These are phyloP conservation scores for Coccomyxa sp. DNA, from an alignment of 139 green algal genomes.

Conservation along the genomic window DNA sequence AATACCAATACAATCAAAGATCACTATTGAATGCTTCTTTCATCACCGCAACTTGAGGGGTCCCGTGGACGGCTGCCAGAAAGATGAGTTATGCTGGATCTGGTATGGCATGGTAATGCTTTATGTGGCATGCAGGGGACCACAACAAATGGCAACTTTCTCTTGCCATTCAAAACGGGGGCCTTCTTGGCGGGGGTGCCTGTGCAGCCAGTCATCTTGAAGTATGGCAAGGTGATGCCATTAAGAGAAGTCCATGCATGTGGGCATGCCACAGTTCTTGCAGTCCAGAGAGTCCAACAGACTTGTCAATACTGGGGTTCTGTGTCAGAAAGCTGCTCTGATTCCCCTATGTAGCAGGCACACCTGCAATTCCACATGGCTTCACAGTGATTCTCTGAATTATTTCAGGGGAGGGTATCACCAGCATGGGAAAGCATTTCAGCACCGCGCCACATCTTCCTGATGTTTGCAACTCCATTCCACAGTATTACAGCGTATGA, in stretches of 20 bases:
- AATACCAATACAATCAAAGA: no score
- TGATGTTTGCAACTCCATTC: conserved; percentile 58
- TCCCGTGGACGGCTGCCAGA: no score
- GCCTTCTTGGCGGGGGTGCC: conserved; percentile 84
- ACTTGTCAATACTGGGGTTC: background rate
- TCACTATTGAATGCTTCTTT: no score
- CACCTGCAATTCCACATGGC: background rate
- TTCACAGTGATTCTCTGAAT: background rate
- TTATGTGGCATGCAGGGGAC: conserved; percentile 65
- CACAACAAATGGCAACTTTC: conserved; percentile 82
- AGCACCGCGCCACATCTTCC: conserved; percentile 60
- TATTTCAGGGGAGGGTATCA: conserved; percentile 45
- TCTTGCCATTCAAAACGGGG: conserved; percentile 88
- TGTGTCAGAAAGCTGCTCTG: background rate
- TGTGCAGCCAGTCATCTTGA: conserved; percentile 77
- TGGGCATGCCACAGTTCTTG: no score
- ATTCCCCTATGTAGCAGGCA: background rate
- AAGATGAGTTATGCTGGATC: background rate
- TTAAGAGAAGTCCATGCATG: background rate
- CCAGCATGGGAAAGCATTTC: conserved; percentile 79
- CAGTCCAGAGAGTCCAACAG: no score
- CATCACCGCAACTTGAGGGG: no score
- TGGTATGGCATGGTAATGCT: background rate
- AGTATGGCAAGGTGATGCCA: conserved; percentile 45
- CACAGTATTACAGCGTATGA: conserved; percentile 51